Evolutionary conservation across 1,284 basidiomycete species (phyloP).

Genomic region (Melampsora medusae): DNA sequence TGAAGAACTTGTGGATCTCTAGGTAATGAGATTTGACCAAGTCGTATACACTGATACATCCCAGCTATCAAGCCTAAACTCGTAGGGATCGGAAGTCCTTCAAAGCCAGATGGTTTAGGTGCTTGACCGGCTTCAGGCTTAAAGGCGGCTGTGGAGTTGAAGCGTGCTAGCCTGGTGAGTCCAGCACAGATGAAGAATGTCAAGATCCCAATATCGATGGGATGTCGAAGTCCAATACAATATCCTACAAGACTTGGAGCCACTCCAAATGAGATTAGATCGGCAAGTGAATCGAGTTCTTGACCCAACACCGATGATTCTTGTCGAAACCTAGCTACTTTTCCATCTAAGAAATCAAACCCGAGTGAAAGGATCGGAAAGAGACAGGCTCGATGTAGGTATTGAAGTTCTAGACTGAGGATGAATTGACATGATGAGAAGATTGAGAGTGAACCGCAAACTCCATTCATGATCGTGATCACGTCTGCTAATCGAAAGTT

Average conservation of each 20-base stretch:
- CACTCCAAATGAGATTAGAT: constrained; percentile 95
- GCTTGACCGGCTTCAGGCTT: constrained; percentile 81
- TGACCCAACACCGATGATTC: constrained; percentile 95
- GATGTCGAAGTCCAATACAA: constrained; percentile 80
- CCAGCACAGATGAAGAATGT: constrained; percentile 93
- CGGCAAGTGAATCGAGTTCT: constrained; percentile 93
- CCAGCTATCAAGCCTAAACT: constrained; percentile 76
- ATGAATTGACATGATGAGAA: constrained; percentile 89
- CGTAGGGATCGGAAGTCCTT: constrained; percentile 94
- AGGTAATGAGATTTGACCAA: constrained; percentile 79
- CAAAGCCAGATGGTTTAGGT: constrained; percentile 62
- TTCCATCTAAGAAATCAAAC: constrained; percentile 97
- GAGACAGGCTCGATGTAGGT: constrained; percentile 78
- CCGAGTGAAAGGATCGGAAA: constrained; percentile 92
- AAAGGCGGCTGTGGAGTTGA: constrained; percentile 95
- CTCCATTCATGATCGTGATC: constrained; percentile 99
- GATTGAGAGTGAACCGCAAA: constrained; percentile 93
- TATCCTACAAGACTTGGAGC: constrained; percentile 91
- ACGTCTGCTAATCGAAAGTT: constrained; percentile 98
- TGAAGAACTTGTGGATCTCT: constrained; percentile 58
- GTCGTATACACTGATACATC: constrained; percentile 76
- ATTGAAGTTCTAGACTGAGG: constrained; percentile 72
- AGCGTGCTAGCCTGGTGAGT: constrained; percentile 89
- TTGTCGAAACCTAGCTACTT: constrained; percentile 94
- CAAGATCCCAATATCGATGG: constrained; percentile 80